Conservation (phyloP, 345 rosid genomes). For the Arabidopsis arenosa region DNA sequence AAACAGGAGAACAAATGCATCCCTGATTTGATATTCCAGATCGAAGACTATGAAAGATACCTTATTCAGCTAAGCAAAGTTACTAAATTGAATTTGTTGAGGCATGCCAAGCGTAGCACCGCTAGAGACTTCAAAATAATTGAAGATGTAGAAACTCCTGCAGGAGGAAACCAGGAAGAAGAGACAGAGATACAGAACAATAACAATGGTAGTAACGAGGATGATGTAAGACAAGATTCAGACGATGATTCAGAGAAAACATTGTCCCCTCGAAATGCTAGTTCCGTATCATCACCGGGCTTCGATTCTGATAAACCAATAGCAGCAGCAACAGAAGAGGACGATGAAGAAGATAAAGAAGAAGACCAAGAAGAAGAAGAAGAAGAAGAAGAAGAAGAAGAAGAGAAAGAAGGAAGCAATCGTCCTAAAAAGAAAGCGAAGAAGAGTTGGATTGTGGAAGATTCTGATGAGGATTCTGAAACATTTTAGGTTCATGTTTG, state of each 20-base stretch:
- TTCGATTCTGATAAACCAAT: slow-evolving; percentile 49
- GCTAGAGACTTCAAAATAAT: slow-evolving; percentile 77
- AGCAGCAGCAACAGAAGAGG: slow-evolving; percentile 12
- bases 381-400: no score
- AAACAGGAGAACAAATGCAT: slow-evolving; percentile 90
- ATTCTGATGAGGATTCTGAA: slow-evolving; percentile 60
- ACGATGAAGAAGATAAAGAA: slow-evolving; percentile 1
- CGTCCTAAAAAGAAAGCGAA: slow-evolving; percentile 50
- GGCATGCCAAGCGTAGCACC: slow-evolving; percentile 87
- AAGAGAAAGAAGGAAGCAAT: no score
- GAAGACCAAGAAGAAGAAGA: not conserved
- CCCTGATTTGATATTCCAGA: slow-evolving; percentile 81
- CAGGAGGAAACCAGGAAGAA: slow-evolving; percentile 35
- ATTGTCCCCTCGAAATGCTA: slow-evolving; percentile 38
- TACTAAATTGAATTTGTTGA: slow-evolving; percentile 71
- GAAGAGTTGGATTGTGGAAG: slow-evolving; percentile 57
- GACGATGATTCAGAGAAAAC: slow-evolving; percentile 47
- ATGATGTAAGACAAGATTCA: slow-evolving; percentile 47
- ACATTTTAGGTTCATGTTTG: slow-evolving; percentile 29
- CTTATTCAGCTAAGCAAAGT: slow-evolving; percentile 83
- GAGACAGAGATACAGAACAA: slow-evolving; percentile 37
- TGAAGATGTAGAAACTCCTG: slow-evolving; percentile 44
- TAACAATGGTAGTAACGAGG: slow-evolving; percentile 28
- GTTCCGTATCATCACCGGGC: slow-evolving; percentile 40
- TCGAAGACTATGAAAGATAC: slow-evolving; percentile 80